These are phyloP conservation scores for Hypomyces rosellus DNA, from an alignment of 2,329 filamentous ascomycete species.

Conservation along the genomic window DNA sequence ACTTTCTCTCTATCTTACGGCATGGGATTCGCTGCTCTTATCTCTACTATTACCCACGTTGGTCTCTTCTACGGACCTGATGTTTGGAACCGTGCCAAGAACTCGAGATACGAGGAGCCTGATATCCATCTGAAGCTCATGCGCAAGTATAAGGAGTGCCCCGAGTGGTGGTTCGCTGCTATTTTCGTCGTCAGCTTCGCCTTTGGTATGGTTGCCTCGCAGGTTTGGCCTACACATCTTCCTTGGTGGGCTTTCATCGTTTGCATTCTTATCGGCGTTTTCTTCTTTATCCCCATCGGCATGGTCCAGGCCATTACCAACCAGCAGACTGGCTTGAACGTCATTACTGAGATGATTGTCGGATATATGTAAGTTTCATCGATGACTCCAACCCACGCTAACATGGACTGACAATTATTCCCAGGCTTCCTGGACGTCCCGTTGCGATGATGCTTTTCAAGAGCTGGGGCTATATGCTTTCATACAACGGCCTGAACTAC, in stretches of 20 bases:
- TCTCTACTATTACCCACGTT: slow-evolving; percentile 45
- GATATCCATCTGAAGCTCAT: slow-evolving; percentile 50
- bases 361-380: slow-evolving; percentile 33
- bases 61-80: slow-evolving; percentile 45
- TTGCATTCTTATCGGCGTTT: slow-evolving; percentile 30
- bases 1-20: slow-evolving; percentile 49
- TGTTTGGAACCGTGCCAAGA: slow-evolving; percentile 28
- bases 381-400: background rate
- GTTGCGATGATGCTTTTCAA: slow-evolving; percentile 45
- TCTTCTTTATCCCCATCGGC: slow-evolving; percentile 35
- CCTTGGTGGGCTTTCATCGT: slow-evolving; percentile 36
- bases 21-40: slow-evolving; percentile 48
- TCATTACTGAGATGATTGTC: slow-evolving; percentile 40
- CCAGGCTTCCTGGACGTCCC: slow-evolving; percentile 33
- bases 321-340: slow-evolving; percentile 38
- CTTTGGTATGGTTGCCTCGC: slow-evolving; percentile 32
- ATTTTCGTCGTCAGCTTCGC: slow-evolving; percentile 41
- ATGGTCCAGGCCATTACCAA: slow-evolving; percentile 41
- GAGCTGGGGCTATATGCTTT: slow-evolving; percentile 37
- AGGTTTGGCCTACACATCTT: slow-evolving; percentile 31
- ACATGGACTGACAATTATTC: background rate
- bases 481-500: slow-evolving; percentile 37
- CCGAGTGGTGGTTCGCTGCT: slow-evolving; percentile 48
- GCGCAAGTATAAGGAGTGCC: slow-evolving; percentile 46
- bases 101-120: slow-evolving; percentile 29